Percentiles rank a stretch among this genome's conserved stretches.
Evolutionary conservation across 2,329 filamentous ascomycete genomes (phyloP).

Genomic region (Sporothrix inflata): DNA sequence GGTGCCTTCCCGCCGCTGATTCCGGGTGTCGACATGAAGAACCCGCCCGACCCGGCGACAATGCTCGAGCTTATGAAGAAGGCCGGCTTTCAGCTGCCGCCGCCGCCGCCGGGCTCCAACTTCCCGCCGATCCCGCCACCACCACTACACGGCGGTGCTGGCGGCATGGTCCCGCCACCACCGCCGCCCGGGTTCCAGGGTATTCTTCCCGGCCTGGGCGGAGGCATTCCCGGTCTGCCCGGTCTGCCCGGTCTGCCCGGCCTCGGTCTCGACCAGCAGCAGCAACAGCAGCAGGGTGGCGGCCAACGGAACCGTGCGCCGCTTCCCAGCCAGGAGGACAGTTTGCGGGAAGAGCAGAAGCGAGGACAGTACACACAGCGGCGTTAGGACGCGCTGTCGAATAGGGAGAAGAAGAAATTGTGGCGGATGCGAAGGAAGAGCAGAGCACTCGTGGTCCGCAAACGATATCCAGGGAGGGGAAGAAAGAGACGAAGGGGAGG

Average conservation of each 20-base stretch:
- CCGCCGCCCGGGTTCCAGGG: conserved; percentile 39
- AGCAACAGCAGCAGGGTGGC: conserved; percentile 37
- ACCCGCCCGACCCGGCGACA: conserved; percentile 63
- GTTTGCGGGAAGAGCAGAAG: conserved; percentile 75
- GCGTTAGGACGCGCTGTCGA: conserved; percentile 40
- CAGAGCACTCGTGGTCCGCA: too few relatives aligned
- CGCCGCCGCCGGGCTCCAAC: conserved; percentile 41
- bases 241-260: conserved; percentile 36
- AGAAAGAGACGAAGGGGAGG: neutral
- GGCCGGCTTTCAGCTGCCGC: conserved; percentile 64
- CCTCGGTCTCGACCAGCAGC: conserved; percentile 40
- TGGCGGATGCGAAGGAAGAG: too few relatives aligned
- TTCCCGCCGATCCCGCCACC: conserved; percentile 46
- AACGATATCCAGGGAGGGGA: neutral
- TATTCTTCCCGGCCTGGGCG: conserved; percentile 39
- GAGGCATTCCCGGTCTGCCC: conserved; percentile 34
- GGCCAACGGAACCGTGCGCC: conserved; percentile 62
- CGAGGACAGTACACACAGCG: conserved; percentile 62
- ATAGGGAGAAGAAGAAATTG: neutral
- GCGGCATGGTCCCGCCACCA: conserved; percentile 38
- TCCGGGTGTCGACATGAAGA: conserved; percentile 60
- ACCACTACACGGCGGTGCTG: conserved; percentile 40
- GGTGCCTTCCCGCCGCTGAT: conserved; percentile 44
- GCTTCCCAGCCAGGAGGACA: conserved; percentile 82
- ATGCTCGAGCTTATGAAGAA: conserved; percentile 68